phyloP scores from a whole-genome alignment of 768 basidiomycete genomes.

The Leccinum uliginosum region DNA sequence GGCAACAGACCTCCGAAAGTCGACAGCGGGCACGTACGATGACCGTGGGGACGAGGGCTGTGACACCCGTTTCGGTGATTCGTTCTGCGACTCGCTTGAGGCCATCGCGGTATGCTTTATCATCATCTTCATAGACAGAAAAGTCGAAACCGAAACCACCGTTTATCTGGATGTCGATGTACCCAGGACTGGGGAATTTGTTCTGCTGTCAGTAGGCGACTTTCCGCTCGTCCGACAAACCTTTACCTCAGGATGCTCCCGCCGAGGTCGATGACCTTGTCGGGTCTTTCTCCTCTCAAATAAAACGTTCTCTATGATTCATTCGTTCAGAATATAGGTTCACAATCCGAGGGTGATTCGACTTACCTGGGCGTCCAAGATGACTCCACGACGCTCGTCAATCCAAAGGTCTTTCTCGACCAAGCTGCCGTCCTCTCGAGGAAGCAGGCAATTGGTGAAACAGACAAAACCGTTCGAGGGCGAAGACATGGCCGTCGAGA shows the following conservation, averaged over 20 bases:
- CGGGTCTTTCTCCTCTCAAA: slow-evolving; percentile 54
- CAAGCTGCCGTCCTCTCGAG: slow-evolving; percentile 74
- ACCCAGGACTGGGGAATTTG: slow-evolving; percentile 58
- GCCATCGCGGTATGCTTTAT: slow-evolving; percentile 62
- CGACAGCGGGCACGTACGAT: slow-evolving; percentile 46
- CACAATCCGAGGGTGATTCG: neutral
- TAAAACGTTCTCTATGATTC: slow-evolving; percentile 63
- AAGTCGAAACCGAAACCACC: slow-evolving; percentile 89
- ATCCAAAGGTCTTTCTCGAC: slow-evolving; percentile 78
- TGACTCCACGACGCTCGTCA: slow-evolving; percentile 66
- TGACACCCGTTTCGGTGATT: slow-evolving; percentile 85
- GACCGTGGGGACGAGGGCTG: slow-evolving; percentile 66
- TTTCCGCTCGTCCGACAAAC: neutral
- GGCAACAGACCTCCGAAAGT: neutral
- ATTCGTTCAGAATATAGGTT: slow-evolving; percentile 1
- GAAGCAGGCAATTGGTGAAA: slow-evolving; percentile 83
- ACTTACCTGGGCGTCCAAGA: slow-evolving; percentile 70
- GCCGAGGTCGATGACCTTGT: slow-evolving; percentile 58
- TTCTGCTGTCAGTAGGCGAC: slow-evolving; percentile 3
- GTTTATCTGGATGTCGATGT: slow-evolving; percentile 87
- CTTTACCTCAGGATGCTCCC: slow-evolving; percentile 73
- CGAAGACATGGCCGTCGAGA: slow-evolving; percentile 18
- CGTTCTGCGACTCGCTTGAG: slow-evolving; percentile 67
- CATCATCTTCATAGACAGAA: slow-evolving; percentile 72
- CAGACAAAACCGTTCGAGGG: slow-evolving; percentile 65